Evolutionary conservation across 331 rosid species (phyloP), one percentile per base, ranked within the genome.

Genomic region (Saraca asoca): DNA sequence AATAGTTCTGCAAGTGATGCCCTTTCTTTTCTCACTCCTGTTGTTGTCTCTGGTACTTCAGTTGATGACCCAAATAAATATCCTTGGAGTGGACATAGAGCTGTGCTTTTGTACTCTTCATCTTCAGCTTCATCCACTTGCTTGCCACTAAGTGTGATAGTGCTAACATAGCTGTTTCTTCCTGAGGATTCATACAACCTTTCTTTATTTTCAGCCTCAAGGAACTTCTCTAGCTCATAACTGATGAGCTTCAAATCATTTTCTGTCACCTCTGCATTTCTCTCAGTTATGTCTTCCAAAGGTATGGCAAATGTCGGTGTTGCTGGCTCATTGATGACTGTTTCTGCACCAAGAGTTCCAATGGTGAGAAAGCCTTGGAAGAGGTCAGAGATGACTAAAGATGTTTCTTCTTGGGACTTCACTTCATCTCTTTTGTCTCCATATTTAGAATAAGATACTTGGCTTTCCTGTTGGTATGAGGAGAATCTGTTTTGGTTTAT

Each of bases 301-400:
- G 96, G 83, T 55, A 77, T 65, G 66, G 87, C 54, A 69, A 93
- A 93, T 58, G 97, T 86, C 49, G 98, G 98, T 6, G 96, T 90
- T 73, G 66, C 86, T 11, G 93, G 93, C 48, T 77, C 93, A 71
- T 70, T 76, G 58, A 68, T 60, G 79, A 64, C 41, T 15, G 91
- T 70, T 65, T 84, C 95, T 48, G 79, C 76, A 38, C 96, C 95
- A 35, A 93, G 85, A 48, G 98, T 93, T 78, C 98, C 98, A 72
- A 93, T 88, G 31, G 91, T 88, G 68, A 90, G 91, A 78, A 93
- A 93, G 49, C 97, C 97, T 68, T 80, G 82, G 78, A 93, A 93
- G 69, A 85, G 78, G 58, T 85, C 95, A 16, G 90, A 71, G 83
- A 70, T 63, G 43, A 64, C 70, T 48, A 43, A 62, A 33, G 81